Base-by-base conservation (phyloP, 306 rosid genomes). In the Trifolium subterraneum region DNA sequence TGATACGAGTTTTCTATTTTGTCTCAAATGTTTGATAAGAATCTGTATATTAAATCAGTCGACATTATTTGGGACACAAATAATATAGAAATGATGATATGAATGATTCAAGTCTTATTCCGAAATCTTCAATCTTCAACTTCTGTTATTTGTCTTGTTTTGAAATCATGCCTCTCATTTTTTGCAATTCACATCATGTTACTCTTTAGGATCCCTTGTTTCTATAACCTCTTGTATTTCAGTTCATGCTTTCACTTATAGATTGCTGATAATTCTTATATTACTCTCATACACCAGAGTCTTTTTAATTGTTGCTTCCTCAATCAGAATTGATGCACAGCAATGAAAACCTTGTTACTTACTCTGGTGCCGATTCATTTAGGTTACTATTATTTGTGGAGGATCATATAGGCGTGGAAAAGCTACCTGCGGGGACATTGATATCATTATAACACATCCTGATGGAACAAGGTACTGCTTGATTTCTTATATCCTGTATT, bases 391-490 rank as follows among this genome's bases (percentile, higher is more conserved):
- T 55, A 64, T 89, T 59, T 94, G 98, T 78, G 98, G 98, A 66
- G 97, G 98, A 78, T 94, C 98, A 73, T 94, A 75, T 80, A 85
- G 97, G 75, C 94, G 97, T 19, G 96, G 98, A 61, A 94, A 90
- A 86, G 86, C 96, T 67, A 87, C 91, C 38, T 94, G 97, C 73
- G 98, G 98, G 55, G 98, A 94, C 86, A 83, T 94, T 82, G 98
- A 94, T 79, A 75, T 94, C 80, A 70, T 94, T 79, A 80, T 91
- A 55, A 94, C 97, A 31, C 97, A 94, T 83, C 96, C 96, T 50
- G 96, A 94, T 88, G 97, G 96, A 73, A 82, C 58, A 69, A 91
- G 98, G 98, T 91, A 65, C 22, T 31, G 50, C 60, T 56, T 79
- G 64, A 38, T 66, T 67, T 59, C 56, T 48, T 25, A 16, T 11